These are phyloP conservation scores for Proliferodiscus dingleyae DNA, from an alignment of 2,329 filamentous ascomycete genomes.

Conservation along the genomic window DNA sequence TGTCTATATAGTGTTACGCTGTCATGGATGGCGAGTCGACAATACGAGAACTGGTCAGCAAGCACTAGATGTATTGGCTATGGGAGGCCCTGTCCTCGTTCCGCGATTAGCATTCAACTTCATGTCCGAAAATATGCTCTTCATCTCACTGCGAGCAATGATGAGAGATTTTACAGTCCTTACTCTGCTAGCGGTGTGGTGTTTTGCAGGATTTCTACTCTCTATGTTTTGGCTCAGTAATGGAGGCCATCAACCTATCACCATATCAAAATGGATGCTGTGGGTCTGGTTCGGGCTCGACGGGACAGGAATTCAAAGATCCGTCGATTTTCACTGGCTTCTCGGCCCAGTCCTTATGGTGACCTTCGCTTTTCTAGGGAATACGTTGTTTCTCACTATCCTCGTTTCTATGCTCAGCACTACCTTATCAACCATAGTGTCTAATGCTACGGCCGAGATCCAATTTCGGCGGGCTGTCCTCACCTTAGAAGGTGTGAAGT, in stretches of 20 bases:
- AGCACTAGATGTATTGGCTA: slow-evolving; percentile 72
- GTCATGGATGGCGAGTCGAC: slow-evolving; percentile 55
- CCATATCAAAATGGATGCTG: slow-evolving; percentile 85
- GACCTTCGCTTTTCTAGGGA: slow-evolving; percentile 78
- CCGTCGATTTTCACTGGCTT: slow-evolving; percentile 70
- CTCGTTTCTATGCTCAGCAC: slow-evolving; percentile 82
- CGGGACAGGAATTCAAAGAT: slow-evolving; percentile 47
- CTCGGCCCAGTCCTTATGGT: slow-evolving; percentile 77
- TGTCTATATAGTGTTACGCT: slow-evolving; percentile 61
- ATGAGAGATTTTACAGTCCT: slow-evolving; percentile 80
- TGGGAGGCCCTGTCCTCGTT: slow-evolving; percentile 72
- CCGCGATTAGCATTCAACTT: slow-evolving; percentile 78
- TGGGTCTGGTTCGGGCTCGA: slow-evolving; percentile 91
- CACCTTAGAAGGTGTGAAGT: slow-evolving; percentile 81
- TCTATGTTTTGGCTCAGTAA: slow-evolving; percentile 75
- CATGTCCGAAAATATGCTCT: slow-evolving; percentile 78
- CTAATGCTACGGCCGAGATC: slow-evolving; percentile 76
- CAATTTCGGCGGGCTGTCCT: slow-evolving; percentile 76
- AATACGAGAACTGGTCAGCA: slow-evolving; percentile 52
- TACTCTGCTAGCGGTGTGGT: slow-evolving; percentile 73
- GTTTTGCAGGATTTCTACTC: slow-evolving; percentile 75
- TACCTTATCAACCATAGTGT: slow-evolving; percentile 73
- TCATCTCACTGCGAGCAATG: slow-evolving; percentile 77
- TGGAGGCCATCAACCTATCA: slow-evolving; percentile 56
- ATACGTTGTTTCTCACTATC: slow-evolving; percentile 84